phyloP scores from a whole-genome alignment of 2,329 filamentous ascomycete species.

The Aureobasidium sp. region DNA sequence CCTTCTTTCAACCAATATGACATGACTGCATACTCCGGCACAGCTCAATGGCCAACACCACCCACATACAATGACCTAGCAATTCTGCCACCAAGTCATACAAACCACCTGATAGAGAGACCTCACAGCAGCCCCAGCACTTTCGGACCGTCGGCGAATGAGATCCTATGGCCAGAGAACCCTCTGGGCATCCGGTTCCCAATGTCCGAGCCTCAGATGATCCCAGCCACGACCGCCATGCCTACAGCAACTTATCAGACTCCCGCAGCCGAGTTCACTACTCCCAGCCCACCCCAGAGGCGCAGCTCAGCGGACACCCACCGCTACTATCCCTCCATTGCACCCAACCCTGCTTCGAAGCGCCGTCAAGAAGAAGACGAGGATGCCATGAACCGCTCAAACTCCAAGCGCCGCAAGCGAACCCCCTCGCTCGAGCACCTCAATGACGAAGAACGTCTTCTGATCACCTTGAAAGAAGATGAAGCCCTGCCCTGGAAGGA shows the following conservation, averaged over 20 bases:
- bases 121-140: constrained; percentile 9
- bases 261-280: constrained; percentile 20
- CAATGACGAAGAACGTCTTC: constrained; percentile 41
- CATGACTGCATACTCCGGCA: constrained; percentile 17
- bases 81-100: background rate
- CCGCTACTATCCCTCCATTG: constrained; percentile 34
- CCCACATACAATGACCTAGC: background rate
- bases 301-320: constrained; percentile 18
- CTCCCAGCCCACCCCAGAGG: constrained; percentile 17
- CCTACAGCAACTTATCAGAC: background rate
- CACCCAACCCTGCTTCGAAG: constrained; percentile 35
- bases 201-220: background rate
- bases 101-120: constrained; percentile 1
- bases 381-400: constrained; percentile 15
- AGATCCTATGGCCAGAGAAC: constrained; percentile 29
- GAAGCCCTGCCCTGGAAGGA: constrained; percentile 47
- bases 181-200: constrained; percentile 34
- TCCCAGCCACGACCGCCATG: background rate
- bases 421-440: constrained; percentile 28
- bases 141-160: constrained; percentile 26
- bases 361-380: constrained; percentile 32
- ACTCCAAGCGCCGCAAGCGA: constrained; percentile 32
- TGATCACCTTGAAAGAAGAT: constrained; percentile 43
- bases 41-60: constrained; percentile 12
- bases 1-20: constrained; percentile 20